phyloP scores from a whole-genome alignment of 225 moss, liverwort and hornwort species.

The Rhytidiadelphus loreus region DNA sequence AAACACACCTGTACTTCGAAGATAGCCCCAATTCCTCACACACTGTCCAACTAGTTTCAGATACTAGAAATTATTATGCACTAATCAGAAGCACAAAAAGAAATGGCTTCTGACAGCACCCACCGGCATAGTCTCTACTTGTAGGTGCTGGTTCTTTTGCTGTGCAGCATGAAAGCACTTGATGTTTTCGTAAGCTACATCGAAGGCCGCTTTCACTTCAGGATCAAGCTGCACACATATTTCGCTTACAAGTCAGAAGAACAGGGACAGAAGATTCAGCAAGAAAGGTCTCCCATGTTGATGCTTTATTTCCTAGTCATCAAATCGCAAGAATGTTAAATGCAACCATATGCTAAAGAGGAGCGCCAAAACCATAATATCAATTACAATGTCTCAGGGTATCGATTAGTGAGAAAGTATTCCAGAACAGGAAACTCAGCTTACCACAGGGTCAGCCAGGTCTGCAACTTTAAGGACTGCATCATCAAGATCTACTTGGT shows the following conservation, averaged over 20 bases:
- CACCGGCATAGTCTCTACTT: constrained; percentile 99
- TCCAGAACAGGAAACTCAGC: neutral
- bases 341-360: neutral
- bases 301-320: neutral
- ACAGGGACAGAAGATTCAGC: neutral
- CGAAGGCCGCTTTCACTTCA: constrained; percentile 92
- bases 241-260: neutral
- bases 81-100: neutral
- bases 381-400: neutral
- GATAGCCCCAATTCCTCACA: neutral
- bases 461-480: constrained; percentile 56
- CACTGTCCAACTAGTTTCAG: neutral
- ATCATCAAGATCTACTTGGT: constrained; percentile 58
- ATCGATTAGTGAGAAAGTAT: neutral
- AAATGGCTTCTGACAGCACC: constrained; percentile 10
- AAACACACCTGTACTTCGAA: neutral
- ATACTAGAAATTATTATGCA: neutral
- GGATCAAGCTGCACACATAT: constrained; percentile 61
- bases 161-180: constrained; percentile 86
- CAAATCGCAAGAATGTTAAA: neutral
- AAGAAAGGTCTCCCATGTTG: neutral
- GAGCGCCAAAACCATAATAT: neutral
- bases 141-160: constrained; percentile 74
- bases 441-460: constrained; percentile 76
- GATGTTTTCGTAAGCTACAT: constrained; percentile 96